phyloP scores from a whole-genome alignment of 805 yeast genomes.

The Sugiyamaella marilandica region DNA sequence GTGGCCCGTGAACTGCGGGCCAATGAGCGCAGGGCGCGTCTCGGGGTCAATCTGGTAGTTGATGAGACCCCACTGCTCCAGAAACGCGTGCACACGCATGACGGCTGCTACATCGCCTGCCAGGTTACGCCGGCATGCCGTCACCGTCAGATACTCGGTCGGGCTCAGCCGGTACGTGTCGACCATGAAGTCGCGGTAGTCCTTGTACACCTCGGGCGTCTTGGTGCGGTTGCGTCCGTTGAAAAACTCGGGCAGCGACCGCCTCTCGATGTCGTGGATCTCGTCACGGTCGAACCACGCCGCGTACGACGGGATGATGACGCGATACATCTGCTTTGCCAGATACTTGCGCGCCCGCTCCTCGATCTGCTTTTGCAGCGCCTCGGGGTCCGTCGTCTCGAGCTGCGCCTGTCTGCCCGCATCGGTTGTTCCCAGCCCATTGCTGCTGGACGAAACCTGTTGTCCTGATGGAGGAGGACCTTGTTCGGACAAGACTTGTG shows the following conservation, averaged over 20 bases:
- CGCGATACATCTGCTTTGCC: slow-evolving; percentile 65
- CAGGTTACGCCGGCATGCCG: slow-evolving; percentile 85
- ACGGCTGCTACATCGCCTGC: slow-evolving; percentile 90
- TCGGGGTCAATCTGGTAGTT: slow-evolving; percentile 88
- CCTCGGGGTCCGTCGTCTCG: slow-evolving; percentile 7
- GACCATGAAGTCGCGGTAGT: slow-evolving; percentile 83
- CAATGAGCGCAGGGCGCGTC: slow-evolving; percentile 56
- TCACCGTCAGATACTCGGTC: slow-evolving; percentile 79
- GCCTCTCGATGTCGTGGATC: slow-evolving; percentile 72
- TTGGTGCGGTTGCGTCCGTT: slow-evolving; percentile 56
- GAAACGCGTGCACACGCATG: slow-evolving; percentile 75
- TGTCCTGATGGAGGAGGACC: no score
- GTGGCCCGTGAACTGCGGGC: slow-evolving; percentile 72
- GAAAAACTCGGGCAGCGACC: slow-evolving; percentile 86
- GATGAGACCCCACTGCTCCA: slow-evolving; percentile 88
- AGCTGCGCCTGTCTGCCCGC: slow-evolving; percentile 5
- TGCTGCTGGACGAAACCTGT: no score
- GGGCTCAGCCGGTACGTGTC: slow-evolving; percentile 86
- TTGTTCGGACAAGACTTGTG: neutral
- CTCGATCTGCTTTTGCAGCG: slow-evolving; percentile 8
- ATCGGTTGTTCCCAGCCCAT: slow-evolving; percentile 5
- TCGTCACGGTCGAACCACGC: slow-evolving; percentile 76
- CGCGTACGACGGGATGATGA: slow-evolving; percentile 82
- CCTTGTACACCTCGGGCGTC: slow-evolving; percentile 74
- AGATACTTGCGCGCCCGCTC: slow-evolving; percentile 12